Conservation (phyloP, 371 early-diverging fungal genomes). For the Saksenaea vasiformis region DNA sequence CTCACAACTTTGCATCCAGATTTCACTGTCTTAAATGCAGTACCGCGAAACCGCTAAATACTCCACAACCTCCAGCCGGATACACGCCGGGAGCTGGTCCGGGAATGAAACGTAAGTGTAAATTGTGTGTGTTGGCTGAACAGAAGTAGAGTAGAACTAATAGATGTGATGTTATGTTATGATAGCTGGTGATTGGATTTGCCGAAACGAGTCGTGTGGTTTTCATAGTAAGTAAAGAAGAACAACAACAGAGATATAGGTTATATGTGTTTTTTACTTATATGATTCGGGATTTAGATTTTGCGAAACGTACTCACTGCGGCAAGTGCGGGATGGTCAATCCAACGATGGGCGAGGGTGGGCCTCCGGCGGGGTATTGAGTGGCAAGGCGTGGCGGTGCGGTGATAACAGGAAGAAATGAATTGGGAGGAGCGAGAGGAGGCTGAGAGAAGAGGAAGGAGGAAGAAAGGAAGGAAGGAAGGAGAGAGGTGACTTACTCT, state of each 20-base stretch:
- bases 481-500: constrained; percentile 10
- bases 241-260: no score
- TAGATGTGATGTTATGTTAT: not conserved
- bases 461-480: not conserved
- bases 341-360: constrained; percentile 11
- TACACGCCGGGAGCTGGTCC: constrained; percentile 2
- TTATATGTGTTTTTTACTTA: not conserved
- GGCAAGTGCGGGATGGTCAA: constrained; percentile 19
- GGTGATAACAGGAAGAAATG: constrained; percentile 7
- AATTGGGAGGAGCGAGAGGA: constrained; percentile 2
- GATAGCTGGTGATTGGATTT: constrained; percentile 20
- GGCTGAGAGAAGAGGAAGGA: constrained; percentile 2
- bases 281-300: no score
- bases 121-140: not conserved
- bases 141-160: not conserved
- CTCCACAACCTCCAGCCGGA: constrained; percentile 18
- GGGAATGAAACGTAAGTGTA: constrained; percentile 20
- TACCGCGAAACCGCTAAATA: constrained; percentile 32
- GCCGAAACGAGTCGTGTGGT: constrained; percentile 13
- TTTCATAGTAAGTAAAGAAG: constrained; percentile 17
- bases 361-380: constrained; percentile 9
- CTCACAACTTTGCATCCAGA: constrained; percentile 71
- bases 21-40: constrained; percentile 66
- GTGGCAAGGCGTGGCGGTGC: constrained; percentile 7
- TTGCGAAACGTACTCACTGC: constrained; percentile 23